Base-by-base conservation (phyloP, 495 filamentous ascomycete genomes). In the Aspergillus heteromorphus region DNA sequence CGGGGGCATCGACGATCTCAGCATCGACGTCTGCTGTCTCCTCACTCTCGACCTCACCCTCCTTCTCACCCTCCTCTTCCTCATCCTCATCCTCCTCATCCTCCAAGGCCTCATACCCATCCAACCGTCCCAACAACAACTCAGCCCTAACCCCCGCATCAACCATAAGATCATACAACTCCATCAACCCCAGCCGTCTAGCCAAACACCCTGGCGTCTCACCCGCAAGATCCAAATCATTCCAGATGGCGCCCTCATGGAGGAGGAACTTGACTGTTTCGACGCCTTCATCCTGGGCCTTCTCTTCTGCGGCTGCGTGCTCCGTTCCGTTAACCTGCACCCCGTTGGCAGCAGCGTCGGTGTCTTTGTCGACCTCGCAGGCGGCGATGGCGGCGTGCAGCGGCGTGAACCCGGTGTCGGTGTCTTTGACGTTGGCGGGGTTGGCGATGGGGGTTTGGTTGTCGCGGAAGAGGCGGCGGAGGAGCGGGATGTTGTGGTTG, bases 191-290 rank as follows among this genome's bases (percentile, higher is more conserved):
- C 13, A 96, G 70, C 29, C 91, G 74, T 36, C 74, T 73, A 10
- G 93, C 93, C 16, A 97, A 63, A 71, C 95, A 97, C 1, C 90
- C 93, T 0, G 93, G 92, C 13, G 95, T 98, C 78, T 97, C 91
- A 53, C 87, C 79, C 41, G 87, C 83, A 34, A 75, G 71, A 60
- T 97, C 90, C 3, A 98, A 74, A 67, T 96, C 91, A 71, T 98
- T 98, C 93, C 93, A 98, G 51, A 97, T 96, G 5, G 89, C 95
- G 2, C 93, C 93, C 64, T 88, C 83, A 60, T 91, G 76, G 48
- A 98, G 75, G 20, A 98, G 75, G 60, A 95, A 81, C 49, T 79
- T 79, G 14, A 97, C 78, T 0, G 86, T 90, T 48, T 83, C 75
- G 34, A 77, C 41, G 81, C 87, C 72, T 10, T 74, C 73, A 41